phyloP scores from a whole-genome alignment of 768 basidiomycete species.

The Tricholoma bakamatsutake region DNA sequence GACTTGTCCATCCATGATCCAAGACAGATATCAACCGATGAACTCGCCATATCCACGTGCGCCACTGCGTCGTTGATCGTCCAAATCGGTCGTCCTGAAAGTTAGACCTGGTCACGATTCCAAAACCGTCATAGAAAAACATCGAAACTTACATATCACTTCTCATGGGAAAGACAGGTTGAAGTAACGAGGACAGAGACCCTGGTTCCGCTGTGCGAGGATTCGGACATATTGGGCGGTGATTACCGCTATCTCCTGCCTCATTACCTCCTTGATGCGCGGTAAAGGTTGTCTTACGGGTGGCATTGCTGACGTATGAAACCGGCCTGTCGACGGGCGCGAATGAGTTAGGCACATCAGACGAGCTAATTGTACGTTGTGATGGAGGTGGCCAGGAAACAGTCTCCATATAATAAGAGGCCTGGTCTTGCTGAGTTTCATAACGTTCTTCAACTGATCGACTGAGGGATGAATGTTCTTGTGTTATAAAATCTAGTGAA shows the following conservation, averaged over 20 bases:
- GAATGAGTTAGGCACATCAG: not conserved
- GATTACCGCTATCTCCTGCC: not conserved
- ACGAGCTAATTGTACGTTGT: not conserved
- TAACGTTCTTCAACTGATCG: not conserved
- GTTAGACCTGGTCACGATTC: not conserved
- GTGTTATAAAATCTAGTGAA: not conserved
- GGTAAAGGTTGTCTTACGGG: conserved; percentile 14
- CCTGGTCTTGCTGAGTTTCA: not conserved
- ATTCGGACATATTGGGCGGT: not conserved
- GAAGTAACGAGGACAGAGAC: not conserved
- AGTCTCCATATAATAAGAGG: not conserved
- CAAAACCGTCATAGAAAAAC: no score
- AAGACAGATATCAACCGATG: not conserved
- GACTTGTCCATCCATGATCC: not conserved
- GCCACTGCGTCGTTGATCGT: not conserved
- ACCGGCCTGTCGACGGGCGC: conserved; percentile 1
- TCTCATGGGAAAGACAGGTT: not conserved
- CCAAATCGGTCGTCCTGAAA: not conserved
- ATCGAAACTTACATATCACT: not conserved
- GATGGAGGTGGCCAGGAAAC: not conserved
- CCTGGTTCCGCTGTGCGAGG: not conserved
- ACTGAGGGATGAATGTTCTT: not conserved
- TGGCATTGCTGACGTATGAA: conserved; percentile 13
- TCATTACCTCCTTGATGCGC: not conserved
- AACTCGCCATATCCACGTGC: not conserved